Evolutionary conservation across 495 filamentous ascomycete genomes (phyloP).

Genomic region (Aspergillus baeticus): DNA sequence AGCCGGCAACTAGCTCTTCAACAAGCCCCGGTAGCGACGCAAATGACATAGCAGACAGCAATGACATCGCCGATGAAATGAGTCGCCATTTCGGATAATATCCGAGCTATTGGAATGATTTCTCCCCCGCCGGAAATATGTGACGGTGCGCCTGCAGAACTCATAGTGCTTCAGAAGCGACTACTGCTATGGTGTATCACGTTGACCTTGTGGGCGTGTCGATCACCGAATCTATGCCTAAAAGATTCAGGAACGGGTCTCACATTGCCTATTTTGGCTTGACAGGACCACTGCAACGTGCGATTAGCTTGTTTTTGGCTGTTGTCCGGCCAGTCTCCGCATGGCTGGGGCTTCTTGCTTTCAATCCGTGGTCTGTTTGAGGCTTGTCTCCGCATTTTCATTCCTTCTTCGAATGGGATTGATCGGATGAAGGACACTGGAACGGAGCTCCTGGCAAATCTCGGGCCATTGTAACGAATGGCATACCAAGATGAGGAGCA

Average conservation of each 20-base stretch:
- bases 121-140: conserved; percentile 2
- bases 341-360: neutral
- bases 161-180: neutral
- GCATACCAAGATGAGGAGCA: neutral
- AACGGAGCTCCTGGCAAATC: neutral
- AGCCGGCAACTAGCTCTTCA: neutral
- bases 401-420: conserved; percentile 3
- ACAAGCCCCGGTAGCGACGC: neutral
- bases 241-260: conserved; percentile 3
- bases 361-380: neutral
- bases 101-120: neutral
- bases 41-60: neutral
- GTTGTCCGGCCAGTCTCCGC: conserved; percentile 1
- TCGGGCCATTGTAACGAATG: conserved; percentile 2
- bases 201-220: neutral
- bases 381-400: neutral
- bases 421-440: conserved; percentile 1
- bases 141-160: neutral
- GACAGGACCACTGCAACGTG: neutral
- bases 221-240: conserved; percentile 8
- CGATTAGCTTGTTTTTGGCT: neutral
- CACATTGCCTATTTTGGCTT: neutral
- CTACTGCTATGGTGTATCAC: neutral
- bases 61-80: neutral
- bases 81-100: neutral